These are phyloP conservation scores for Pseudonectria buxi DNA, from an alignment of 2,329 filamentous ascomycete species.

Conservation along the genomic window DNA sequence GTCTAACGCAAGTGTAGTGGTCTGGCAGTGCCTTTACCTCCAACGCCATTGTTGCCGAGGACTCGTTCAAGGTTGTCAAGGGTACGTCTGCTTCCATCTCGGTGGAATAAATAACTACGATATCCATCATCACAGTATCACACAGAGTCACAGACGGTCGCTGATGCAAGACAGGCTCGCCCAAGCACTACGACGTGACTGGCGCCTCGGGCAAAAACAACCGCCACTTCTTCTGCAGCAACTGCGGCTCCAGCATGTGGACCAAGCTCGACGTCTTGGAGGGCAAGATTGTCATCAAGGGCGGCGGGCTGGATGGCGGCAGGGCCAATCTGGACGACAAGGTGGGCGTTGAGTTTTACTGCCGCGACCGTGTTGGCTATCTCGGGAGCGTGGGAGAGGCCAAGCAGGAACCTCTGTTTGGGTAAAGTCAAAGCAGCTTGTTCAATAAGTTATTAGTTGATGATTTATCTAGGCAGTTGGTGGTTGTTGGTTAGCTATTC, in stretches of 20 bases:
- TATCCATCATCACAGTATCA: rapidly evolving
- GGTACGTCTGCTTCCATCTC: too few species aligned
- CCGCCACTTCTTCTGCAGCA: slow-evolving; percentile 48
- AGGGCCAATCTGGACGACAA: slow-evolving; percentile 35
- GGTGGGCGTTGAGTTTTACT: slow-evolving; percentile 46
- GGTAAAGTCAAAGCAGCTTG: too few species aligned
- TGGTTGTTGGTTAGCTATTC: too few species aligned
- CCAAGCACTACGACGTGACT: slow-evolving; percentile 39
- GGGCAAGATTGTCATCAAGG: slow-evolving; percentile 43
- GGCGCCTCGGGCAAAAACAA: slow-evolving; percentile 48
- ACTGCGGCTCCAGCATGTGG: slow-evolving; percentile 45
- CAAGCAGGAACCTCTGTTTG: slow-evolving; percentile 36
- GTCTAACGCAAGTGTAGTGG: slow-evolving; percentile 26
- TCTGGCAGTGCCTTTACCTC: slow-evolving; percentile 48
- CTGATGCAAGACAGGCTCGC: slow-evolving; percentile 28
- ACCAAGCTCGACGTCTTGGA: slow-evolving; percentile 48
- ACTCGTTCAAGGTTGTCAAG: slow-evolving; percentile 41
- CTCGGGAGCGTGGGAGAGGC: slow-evolving; percentile 35
- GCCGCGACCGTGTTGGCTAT: slow-evolving; percentile 41
- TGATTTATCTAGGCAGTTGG: too few species aligned
- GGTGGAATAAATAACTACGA: too few species aligned
- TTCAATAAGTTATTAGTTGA: background rate
- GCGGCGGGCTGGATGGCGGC: slow-evolving; percentile 43
- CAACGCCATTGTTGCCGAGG: slow-evolving; percentile 43
- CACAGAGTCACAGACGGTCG: background rate